These are phyloP conservation scores for Elaeagnus macrophylla DNA, from an alignment of 306 rosid species.

Conservation along the genomic window DNA sequence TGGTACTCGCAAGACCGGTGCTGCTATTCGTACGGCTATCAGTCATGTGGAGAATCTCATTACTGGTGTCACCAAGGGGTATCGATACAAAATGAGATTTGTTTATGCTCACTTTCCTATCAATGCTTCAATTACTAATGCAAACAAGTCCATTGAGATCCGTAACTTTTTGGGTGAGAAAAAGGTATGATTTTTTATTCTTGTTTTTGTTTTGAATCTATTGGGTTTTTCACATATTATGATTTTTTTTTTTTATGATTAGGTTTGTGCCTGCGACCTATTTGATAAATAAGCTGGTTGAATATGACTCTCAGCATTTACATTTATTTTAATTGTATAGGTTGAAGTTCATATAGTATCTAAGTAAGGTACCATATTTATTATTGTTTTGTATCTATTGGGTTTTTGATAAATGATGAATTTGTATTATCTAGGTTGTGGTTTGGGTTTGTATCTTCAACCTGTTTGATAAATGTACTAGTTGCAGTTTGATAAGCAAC, in stretches of 20 bases:
- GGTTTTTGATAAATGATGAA: no score
- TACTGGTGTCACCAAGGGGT: constrained; percentile 78
- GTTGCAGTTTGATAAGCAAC: no score
- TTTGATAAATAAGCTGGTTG: no score
- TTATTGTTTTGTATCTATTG: no score
- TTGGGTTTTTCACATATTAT: not conserved
- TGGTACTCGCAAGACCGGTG: constrained; percentile 62
- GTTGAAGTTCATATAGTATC: no score
- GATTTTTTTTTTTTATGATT: not conserved
- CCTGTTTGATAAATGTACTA: no score
- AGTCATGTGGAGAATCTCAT: constrained; percentile 68
- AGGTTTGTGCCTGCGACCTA: no score
- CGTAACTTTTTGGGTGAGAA: constrained; percentile 72
- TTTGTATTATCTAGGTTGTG: no score
- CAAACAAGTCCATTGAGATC: constrained; percentile 25
- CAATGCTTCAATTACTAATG: constrained; percentile 54
- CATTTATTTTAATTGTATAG: no score
- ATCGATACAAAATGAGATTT: constrained; percentile 79
- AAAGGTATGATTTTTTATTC: constrained; percentile 33
- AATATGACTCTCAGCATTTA: no score
- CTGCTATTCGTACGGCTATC: constrained; percentile 76
- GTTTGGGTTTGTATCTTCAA: no score
- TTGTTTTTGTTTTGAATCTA: not conserved
- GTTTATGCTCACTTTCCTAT: constrained; percentile 79
- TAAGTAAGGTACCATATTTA: no score